Evolutionary conservation across 75 land plant genomes (phyloP), one percentile per base, ranked within the genome.

Genomic region (Gnetum montanum): DNA sequence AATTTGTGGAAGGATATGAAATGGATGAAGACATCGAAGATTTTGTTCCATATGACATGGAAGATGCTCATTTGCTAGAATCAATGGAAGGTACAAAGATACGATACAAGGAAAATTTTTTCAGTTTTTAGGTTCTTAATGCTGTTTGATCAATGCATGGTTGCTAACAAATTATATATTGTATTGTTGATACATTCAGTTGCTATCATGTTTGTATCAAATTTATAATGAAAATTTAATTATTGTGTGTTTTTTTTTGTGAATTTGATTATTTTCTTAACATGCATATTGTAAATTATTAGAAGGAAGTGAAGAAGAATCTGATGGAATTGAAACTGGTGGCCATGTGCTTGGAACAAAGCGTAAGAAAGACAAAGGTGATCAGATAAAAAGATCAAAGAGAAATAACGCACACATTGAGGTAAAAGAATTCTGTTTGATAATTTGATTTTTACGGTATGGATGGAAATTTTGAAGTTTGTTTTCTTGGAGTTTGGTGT

Each of bases 21-120:
- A 70, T 76, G 60, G 86, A 82, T 56, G 94, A 88, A 58, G 91
- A 78, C 43, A 83, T 90, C 37, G 96, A 90, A 70, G 96, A 90
- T 64, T 76, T 85, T 69, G 76, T 49, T 64, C 68, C 63, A 46
- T 31, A 61, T 37, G 31, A 37, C 27, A 62, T 65, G 11, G 55
- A 67, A 35, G 65, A 65, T 19, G 36, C 56, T 41, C 33, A 40
- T 12, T 34, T 4, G 10, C 60, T 69, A 31, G 59, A 60, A 52
- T 64, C 58, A 31, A 20, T 61, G 47, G 64, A 64, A 62, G 69
- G 52, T 64, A 65, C 61, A 68, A 76, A 62, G 28, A 34, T 47
- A 43, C 38, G 19, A 36, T 54, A 13, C 8, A 19, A 35, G 36
- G 43, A 36, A 31, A 34, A n/a, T 6, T 18, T 8, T 29, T 64